Percentiles rank a stretch among this genome's conserved stretches.
These are phyloP conservation scores for Colletotrichum sp. DNA, from an alignment of 2,329 filamentous ascomycete genomes.

Conservation along the genomic window DNA sequence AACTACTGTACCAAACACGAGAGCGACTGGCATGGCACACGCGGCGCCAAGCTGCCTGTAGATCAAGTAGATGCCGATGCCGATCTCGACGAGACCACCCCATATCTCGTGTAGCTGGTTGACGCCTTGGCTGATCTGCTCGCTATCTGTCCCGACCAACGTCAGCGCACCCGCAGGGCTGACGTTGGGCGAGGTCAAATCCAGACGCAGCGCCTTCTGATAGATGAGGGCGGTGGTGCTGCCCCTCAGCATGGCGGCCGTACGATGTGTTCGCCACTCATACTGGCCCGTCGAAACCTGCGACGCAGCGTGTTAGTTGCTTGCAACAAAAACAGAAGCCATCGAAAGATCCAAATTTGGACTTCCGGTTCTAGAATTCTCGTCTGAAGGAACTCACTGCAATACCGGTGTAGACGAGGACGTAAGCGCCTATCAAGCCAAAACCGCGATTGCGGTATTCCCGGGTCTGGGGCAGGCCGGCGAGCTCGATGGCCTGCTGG, in stretches of 20 bases:
- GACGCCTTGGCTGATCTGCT: constrained; percentile 27
- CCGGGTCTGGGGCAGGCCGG: constrained; percentile 21
- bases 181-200: constrained; percentile 23
- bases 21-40: constrained; percentile 44
- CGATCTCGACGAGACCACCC: constrained; percentile 28
- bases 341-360: not conserved
- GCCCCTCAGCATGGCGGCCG: constrained; percentile 30
- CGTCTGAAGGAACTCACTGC: constrained; percentile 22
- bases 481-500: constrained; percentile 23
- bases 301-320: not conserved
- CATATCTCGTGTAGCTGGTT: constrained; percentile 26
- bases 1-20: constrained; percentile 44
- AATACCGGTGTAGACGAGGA: constrained; percentile 29
- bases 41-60: constrained; percentile 42
- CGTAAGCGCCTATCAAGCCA: constrained; percentile 31
- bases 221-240: constrained; percentile 30
- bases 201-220: constrained; percentile 25
- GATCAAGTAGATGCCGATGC: constrained; percentile 30
- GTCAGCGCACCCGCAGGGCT: constrained; percentile 27
- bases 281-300: constrained; percentile 28
- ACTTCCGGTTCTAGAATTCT: not conserved
- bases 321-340: too few relatives aligned
- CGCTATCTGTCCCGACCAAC: constrained; percentile 30
- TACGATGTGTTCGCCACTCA: constrained; percentile 26
- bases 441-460: constrained; percentile 26